These are phyloP conservation scores for Blastocystis sp. DNA, from an alignment of 352 stramenopile genomes.

Conservation along the genomic window DNA sequence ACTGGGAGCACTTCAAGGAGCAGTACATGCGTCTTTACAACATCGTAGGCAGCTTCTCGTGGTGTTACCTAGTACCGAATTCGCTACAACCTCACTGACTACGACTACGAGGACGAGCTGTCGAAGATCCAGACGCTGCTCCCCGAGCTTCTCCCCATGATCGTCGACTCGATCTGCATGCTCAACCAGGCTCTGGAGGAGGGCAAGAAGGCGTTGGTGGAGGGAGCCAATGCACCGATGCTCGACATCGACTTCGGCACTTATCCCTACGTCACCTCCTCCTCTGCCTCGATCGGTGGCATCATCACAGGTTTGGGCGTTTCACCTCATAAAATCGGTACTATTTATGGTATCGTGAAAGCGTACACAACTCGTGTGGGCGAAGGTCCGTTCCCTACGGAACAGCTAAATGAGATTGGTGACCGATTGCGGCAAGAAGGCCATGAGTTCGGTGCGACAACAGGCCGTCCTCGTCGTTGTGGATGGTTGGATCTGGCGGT, in stretches of 20 bases:
- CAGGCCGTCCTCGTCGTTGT: constrained; percentile 87
- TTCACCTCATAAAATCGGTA: constrained; percentile 69
- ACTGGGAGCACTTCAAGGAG: constrained; percentile 75
- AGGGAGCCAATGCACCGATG: constrained; percentile 98
- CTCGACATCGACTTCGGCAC: constrained; percentile 99
- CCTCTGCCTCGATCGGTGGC: constrained; percentile 90
- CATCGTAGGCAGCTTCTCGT: neutral
- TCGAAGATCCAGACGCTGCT: constrained; percentile 70
- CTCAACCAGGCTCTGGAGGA: constrained; percentile 88
- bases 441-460: constrained; percentile 90
- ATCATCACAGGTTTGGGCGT: constrained; percentile 80
- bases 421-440: constrained; percentile 82
- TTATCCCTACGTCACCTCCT: constrained; percentile 98
- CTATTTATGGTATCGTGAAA: constrained; percentile 96
- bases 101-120: constrained; percentile 77
- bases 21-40: constrained; percentile 64
- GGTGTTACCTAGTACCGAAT: constrained; percentile 5
- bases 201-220: constrained; percentile 92
- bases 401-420: constrained; percentile 80
- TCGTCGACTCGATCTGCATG: constrained; percentile 89
- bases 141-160: constrained; percentile 77
- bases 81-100: constrained; percentile 72
- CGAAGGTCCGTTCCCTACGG: constrained; percentile 95
- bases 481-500: constrained; percentile 88
- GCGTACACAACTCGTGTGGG: constrained; percentile 97